Evolutionary conservation across 768 basidiomycete species (phyloP), one percentile per base, ranked within the genome.

Genomic region (Melanogaster broomeanus): DNA sequence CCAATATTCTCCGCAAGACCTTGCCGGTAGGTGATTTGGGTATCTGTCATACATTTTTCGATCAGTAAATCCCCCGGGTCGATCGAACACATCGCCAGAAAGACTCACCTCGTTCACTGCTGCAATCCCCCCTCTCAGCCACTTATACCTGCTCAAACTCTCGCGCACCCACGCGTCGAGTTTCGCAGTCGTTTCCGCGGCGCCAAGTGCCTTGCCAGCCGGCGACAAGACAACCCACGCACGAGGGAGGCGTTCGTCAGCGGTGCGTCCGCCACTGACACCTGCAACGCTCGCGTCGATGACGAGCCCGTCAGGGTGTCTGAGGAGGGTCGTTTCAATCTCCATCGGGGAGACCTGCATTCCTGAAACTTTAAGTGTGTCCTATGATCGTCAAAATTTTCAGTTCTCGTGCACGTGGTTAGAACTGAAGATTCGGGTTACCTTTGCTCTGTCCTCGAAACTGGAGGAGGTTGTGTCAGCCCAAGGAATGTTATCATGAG

Each of bases 291-390:
- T 75, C 13, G 74, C 86, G 55, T 92, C 90, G 9, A 63, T 67
- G 52, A 91, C 78, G 42, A 90, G 74, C 16, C 71, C 71, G 8
- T 77, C 76, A 0, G 88, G 86, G 34, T 91, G 81, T 0, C 73
- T 74, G 18, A 84, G 74, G 2, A 92, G 70, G 21, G 76, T 77
- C 24, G 81, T 74, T 63, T 92, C 90, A 45, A 92, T 85, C 62
- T 93, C 90, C 16, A 79, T 77, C 1, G 90, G 90, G 0, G 90
- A 89, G 0, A 92, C 90, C 67, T 92, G 90, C 43, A 74, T 74
- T 4, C 90, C 90, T 0, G 87, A 89, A 3, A 93, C 77, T 62
- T 93, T 93, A 19, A 93, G 74, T 0, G 83, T 90, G 61, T 92
- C 90, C 84, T 89, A 22, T 21, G 19, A 15, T n/a, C 19, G 40